Evolutionary conservation across 2,329 filamentous ascomycete species (phyloP).

Genomic region (Madurella mycetomatis): DNA sequence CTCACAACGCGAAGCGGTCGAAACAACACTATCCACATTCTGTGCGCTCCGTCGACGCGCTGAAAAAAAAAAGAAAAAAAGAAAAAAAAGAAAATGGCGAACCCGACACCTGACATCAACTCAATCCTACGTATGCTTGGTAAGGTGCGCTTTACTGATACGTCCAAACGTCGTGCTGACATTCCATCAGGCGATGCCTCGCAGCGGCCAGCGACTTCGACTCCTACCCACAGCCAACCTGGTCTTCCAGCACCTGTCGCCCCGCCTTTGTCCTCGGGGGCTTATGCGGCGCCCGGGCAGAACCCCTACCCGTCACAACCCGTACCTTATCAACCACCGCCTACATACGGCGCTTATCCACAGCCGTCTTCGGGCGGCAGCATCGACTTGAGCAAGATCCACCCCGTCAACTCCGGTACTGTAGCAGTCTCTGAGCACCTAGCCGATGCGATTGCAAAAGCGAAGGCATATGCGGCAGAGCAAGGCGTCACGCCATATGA

Average conservation of each 20-base stretch:
- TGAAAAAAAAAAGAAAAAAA: too few species aligned
- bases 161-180: background rate
- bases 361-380: slow-evolving; percentile 70
- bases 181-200: slow-evolving; percentile 15
- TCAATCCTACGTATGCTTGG: slow-evolving; percentile 24
- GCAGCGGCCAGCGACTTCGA: slow-evolving; percentile 25
- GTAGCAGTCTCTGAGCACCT: slow-evolving; percentile 57
- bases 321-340: slow-evolving; percentile 16
- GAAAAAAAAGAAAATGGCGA: slow-evolving; percentile 26
- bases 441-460: slow-evolving; percentile 78
- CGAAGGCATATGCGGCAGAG: slow-evolving; percentile 74
- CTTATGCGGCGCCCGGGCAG: slow-evolving; percentile 20
- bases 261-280: slow-evolving; percentile 2
- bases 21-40: background rate
- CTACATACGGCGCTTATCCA: slow-evolving; percentile 38
- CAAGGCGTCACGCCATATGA: slow-evolving; percentile 66
- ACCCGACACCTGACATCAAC: slow-evolving; percentile 22
- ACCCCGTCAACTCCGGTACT: slow-evolving; percentile 73
- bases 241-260: slow-evolving; percentile 16
- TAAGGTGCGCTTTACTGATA: background rate
- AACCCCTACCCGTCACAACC: slow-evolving; percentile 23
- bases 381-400: slow-evolving; percentile 74
- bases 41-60: background rate
- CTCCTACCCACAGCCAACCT: slow-evolving; percentile 21
- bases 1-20: background rate